phyloP scores from a whole-genome alignment of 1,284 basidiomycete species.

The Omphalotus olearius region DNA sequence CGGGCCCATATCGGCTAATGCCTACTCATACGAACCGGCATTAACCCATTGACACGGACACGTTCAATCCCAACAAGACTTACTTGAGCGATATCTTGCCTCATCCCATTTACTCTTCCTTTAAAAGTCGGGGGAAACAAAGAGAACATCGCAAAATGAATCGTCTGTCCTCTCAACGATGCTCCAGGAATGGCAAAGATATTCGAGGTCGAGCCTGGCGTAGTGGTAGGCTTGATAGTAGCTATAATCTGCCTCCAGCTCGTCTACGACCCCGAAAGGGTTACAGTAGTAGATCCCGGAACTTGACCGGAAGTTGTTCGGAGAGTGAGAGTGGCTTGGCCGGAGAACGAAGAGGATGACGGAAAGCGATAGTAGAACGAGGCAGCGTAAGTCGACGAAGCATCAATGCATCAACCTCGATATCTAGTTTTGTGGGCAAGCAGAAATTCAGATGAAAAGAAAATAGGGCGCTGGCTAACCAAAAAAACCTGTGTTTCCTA shows the following conservation, averaged over 20 bases:
- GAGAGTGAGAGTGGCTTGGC: slow-evolving; percentile 41
- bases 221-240: slow-evolving; percentile 39
- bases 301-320: slow-evolving; percentile 40
- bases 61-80: slow-evolving; percentile 7
- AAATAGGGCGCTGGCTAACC: slow-evolving; percentile 31
- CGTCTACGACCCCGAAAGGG: slow-evolving; percentile 41
- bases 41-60: too few relatives aligned
- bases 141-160: slow-evolving; percentile 63
- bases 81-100: slow-evolving; percentile 61
- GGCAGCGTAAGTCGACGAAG: slow-evolving; percentile 56
- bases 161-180: slow-evolving; percentile 40
- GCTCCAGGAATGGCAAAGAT: slow-evolving; percentile 49
- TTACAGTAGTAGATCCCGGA: slow-evolving; percentile 38
- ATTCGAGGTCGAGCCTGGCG: slow-evolving; percentile 38
- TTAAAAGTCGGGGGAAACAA: slow-evolving; percentile 75
- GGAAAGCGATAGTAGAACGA: slow-evolving; percentile 66
- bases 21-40: not conserved
- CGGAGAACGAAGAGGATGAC: slow-evolving; percentile 38
- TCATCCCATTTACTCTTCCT: slow-evolving; percentile 56
- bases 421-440: too few relatives aligned
- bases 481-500: slow-evolving; percentile 57
- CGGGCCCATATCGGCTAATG: slow-evolving; percentile 44
- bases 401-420: slow-evolving; percentile 57
- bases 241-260: slow-evolving; percentile 51
- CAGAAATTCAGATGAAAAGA: not conserved